Evolutionary conservation across 2,329 filamentous ascomycete genomes (phyloP).

Genomic region (Pyricularia sp.): DNA sequence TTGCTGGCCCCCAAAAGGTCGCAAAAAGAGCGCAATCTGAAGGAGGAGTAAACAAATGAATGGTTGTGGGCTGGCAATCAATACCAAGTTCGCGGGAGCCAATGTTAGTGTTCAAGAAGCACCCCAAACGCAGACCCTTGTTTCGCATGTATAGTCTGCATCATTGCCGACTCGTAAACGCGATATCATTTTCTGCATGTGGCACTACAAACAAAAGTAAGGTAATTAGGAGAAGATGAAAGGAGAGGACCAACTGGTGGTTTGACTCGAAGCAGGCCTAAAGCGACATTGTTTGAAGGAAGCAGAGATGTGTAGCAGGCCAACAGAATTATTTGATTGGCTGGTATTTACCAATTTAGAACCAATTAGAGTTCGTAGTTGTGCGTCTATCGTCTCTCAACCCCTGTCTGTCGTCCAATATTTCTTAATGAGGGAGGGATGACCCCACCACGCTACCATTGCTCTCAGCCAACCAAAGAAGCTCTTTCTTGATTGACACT

Average conservation of each 20-base stretch:
- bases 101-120: not conserved
- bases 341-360: not conserved
- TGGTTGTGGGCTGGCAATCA: not conserved
- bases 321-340: slow-evolving; percentile 4
- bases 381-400: not conserved
- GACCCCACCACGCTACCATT: not conserved
- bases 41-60: not conserved
- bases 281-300: not conserved
- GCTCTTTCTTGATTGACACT: not conserved
- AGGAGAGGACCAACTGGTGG: not conserved
- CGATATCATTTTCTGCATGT: not conserved
- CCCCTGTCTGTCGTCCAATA: not conserved
- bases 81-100: not conserved
- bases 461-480: not conserved
- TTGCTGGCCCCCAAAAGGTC: not conserved
- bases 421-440: not conserved
- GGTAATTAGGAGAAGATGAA: not conserved
- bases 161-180: not conserved
- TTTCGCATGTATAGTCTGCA: not conserved
- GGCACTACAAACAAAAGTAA: not conserved
- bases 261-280: not conserved
- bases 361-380: not conserved
- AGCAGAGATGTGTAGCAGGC: not conserved
- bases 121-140: not conserved
- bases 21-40: not conserved